Evolutionary conservation across 345 rosid genomes (phyloP).

Genomic region (Populus euphratica): DNA sequence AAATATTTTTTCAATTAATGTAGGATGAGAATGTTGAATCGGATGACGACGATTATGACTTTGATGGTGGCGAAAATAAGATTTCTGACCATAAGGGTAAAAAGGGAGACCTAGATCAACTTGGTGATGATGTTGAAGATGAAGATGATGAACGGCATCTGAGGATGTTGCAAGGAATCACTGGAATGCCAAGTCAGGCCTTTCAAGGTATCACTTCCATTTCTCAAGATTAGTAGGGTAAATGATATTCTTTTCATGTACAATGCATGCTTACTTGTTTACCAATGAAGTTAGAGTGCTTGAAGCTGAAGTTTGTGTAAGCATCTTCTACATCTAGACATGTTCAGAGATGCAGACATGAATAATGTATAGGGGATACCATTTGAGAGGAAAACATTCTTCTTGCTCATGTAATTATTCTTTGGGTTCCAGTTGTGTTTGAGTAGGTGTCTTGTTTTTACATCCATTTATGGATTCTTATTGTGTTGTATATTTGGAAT

Average conservation of each 20-base stretch:
- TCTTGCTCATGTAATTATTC: neutral
- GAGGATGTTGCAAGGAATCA: constrained; percentile 76
- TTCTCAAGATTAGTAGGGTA: neutral
- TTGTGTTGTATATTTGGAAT: neutral
- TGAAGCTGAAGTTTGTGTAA: neutral
- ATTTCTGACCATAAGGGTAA: neutral
- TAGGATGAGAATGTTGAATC: constrained; percentile 65
- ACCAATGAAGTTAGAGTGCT: neutral
- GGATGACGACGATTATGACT: constrained; percentile 19
- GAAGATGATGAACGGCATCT: constrained; percentile 53
- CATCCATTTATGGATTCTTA: neutral
- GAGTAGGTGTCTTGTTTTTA: neutral
- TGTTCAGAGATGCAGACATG: neutral
- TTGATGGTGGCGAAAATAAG: constrained; percentile 3
- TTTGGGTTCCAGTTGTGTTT: neutral
- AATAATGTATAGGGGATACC: neutral
- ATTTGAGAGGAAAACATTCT: neutral
- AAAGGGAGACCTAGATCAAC: neutral
- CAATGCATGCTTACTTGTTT: neutral
- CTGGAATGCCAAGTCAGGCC: constrained; percentile 78
- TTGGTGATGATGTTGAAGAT: constrained; percentile 32
- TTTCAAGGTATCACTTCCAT: constrained; percentile 49
- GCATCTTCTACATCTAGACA: neutral
- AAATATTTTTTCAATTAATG: constrained; percentile 4
- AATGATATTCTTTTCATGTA: neutral